Conservation (phyloP, 805 yeast genomes). For the Candida takata region DNA sequence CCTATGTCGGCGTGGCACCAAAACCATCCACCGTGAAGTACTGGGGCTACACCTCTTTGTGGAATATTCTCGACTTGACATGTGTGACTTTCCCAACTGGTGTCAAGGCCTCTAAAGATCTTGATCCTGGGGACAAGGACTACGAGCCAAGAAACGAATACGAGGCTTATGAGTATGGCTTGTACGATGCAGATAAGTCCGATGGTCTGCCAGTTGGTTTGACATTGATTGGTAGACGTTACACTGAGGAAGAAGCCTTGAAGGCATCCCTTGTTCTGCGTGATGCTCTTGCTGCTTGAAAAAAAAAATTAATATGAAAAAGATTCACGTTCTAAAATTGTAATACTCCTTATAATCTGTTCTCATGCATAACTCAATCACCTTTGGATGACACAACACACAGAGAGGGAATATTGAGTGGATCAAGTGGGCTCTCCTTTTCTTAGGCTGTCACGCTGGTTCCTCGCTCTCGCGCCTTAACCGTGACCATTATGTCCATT, state of each 20-base stretch:
- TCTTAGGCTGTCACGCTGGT: no score
- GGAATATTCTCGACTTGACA: slow-evolving; percentile 68
- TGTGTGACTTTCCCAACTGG: slow-evolving; percentile 53
- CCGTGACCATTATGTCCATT: slow-evolving; percentile 3
- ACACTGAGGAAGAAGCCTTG: slow-evolving; percentile 41
- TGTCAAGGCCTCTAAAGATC: slow-evolving; percentile 27
- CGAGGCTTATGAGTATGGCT: slow-evolving; percentile 28
- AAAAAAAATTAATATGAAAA: no score
- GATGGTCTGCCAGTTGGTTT: slow-evolving; percentile 50
- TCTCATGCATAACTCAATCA: no score
- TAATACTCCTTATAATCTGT: no score
- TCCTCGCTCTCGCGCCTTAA: no score
- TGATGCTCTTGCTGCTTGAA: slow-evolving; percentile 4
- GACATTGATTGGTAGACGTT: slow-evolving; percentile 44
- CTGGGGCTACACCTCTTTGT: slow-evolving; percentile 77
- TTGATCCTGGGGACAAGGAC: slow-evolving; percentile 39
- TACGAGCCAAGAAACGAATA: slow-evolving; percentile 17
- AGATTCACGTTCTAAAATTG: no score
- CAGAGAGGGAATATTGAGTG: no score
- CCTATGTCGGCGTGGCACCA: slow-evolving; percentile 68
- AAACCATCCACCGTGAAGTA: slow-evolving; percentile 53
- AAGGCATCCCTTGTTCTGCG: slow-evolving; percentile 37
- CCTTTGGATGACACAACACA: no score
- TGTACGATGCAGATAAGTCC: slow-evolving; percentile 35
- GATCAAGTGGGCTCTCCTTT: no score